Percentiles rank a stretch among this genome's conserved stretches.
Evolutionary conservation across 176 grass and related monocot species (phyloP).

Genomic region (Triticum timopheevii): DNA sequence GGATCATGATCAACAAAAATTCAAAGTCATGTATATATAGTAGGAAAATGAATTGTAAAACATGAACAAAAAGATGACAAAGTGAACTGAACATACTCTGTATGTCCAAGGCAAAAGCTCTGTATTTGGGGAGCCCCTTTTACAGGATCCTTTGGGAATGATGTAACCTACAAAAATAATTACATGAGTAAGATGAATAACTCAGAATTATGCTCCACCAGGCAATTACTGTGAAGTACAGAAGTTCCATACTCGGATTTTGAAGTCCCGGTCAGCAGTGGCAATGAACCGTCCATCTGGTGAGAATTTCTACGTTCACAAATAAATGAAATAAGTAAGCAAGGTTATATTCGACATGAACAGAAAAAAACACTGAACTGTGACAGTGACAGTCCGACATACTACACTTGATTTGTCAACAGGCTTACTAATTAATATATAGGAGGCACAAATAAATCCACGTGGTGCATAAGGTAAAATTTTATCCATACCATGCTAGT

Average conservation of each 20-base stretch:
- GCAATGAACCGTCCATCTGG: constrained; percentile 85
- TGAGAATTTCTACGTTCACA: constrained; percentile 74
- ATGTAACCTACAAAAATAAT: constrained; percentile 63
- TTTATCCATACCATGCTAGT: constrained; percentile 70
- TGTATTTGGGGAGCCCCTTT: constrained; percentile 87
- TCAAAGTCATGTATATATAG: background rate
- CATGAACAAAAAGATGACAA: constrained; percentile 21
- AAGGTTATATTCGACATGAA: background rate
- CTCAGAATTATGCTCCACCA: constrained; percentile 5
- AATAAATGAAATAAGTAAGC: constrained; percentile 3
- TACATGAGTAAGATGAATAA: constrained; percentile 5
- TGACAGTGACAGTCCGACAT: background rate
- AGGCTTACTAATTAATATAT: background rate
- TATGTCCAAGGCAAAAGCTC: constrained; percentile 98
- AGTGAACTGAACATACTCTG: constrained; percentile 53
- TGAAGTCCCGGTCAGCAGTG: constrained; percentile 88
- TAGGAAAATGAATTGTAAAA: constrained; percentile 9
- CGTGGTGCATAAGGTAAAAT: background rate
- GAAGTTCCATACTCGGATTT: constrained; percentile 80
- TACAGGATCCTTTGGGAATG: constrained; percentile 59
- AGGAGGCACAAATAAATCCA: background rate
- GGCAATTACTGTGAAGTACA: constrained; percentile 14
- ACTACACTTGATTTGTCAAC: background rate
- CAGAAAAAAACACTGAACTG: background rate
- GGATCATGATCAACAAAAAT: background rate